These are phyloP conservation scores for Pythium coloratum DNA, from an alignment of 352 stramenopile species.

Conservation along the genomic window DNA sequence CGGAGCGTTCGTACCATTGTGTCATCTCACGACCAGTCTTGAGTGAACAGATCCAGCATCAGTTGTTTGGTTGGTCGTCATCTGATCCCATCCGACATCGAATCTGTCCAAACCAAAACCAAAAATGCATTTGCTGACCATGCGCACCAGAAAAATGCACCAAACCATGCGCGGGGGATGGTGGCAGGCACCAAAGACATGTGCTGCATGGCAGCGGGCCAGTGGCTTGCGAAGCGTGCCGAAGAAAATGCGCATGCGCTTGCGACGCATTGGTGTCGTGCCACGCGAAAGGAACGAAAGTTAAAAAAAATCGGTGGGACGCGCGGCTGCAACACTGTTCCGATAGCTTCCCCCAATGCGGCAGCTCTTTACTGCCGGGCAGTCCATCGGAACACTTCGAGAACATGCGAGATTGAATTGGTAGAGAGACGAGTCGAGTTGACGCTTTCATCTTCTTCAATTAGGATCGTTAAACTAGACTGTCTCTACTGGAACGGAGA, in stretches of 20 bases:
- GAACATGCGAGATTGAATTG: slow-evolving; percentile 10
- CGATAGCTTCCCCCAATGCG: background rate
- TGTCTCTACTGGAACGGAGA: background rate
- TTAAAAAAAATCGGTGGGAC: slow-evolving; percentile 8
- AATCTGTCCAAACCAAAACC: background rate
- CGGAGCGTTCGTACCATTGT: background rate
- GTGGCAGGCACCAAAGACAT: slow-evolving; percentile 1
- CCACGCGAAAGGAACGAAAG: background rate
- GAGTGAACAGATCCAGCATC: background rate
- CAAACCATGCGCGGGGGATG: background rate
- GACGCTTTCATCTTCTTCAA: background rate
- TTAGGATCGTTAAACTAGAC: background rate
- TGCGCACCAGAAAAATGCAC: slow-evolving; percentile 1
- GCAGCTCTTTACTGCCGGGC: background rate
- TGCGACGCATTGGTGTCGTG: background rate
- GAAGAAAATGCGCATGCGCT: background rate
- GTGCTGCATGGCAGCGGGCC: background rate
- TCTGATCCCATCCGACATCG: background rate
- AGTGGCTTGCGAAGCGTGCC: background rate
- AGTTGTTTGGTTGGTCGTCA: slow-evolving; percentile 6
- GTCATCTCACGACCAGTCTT: background rate
- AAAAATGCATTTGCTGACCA: background rate
- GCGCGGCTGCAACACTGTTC: background rate
- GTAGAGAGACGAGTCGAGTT: background rate
- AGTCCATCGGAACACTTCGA: slow-evolving; percentile 4